Evolutionary conservation across 345 rosid genomes (phyloP).

Genomic region (Draba incana): DNA sequence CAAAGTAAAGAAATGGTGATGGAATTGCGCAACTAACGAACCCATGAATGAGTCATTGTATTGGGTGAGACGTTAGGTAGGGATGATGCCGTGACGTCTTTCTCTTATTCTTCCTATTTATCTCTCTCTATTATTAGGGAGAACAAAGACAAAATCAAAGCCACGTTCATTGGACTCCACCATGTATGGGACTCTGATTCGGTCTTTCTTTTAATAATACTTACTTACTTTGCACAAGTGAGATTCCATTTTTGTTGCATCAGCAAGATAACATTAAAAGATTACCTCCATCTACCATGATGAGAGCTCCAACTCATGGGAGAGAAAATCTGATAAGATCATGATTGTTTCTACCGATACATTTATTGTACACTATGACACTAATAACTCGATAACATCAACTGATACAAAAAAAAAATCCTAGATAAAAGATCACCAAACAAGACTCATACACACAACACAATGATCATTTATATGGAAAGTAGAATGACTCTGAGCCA

Average conservation of each 20-base stretch:
- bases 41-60: conserved; percentile 30
- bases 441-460: conserved; percentile 6
- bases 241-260: neutral
- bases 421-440: conserved; percentile 19
- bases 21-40: conserved; percentile 35
- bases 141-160: conserved; percentile 15
- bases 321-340: neutral
- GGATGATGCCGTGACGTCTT: conserved; percentile 22
- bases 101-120: neutral
- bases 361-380: neutral
- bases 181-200: conserved; percentile 23
- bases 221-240: conserved; percentile 12
- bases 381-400: neutral
- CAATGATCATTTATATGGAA: conserved; percentile 18
- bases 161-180: conserved; percentile 31
- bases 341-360: conserved; percentile 9
- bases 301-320: neutral
- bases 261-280: conserved; percentile 29
- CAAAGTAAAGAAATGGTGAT: conserved; percentile 22
- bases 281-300: neutral
- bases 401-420: neutral
- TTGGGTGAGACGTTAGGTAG: conserved; percentile 34
- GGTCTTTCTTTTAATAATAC: neutral
- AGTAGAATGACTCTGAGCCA: conserved; percentile 3
- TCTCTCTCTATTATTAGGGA: neutral